These are phyloP conservation scores for Chenopodium formosanum DNA, from an alignment of 148 eudicot genomes.

Conservation along the genomic window DNA sequence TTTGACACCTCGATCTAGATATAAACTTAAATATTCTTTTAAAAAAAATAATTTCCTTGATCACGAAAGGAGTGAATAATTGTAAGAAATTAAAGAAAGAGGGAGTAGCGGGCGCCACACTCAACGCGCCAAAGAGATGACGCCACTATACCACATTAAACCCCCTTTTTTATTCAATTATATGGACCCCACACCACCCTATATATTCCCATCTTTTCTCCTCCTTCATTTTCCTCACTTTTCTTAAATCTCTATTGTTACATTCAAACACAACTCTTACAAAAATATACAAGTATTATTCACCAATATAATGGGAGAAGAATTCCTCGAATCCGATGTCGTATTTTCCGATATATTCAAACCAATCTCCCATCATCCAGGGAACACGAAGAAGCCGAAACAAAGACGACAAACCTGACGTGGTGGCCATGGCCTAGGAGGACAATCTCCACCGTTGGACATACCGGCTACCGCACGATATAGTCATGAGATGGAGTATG, in stretches of 20 bases:
- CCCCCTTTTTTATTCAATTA: neutral
- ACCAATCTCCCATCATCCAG: neutral
- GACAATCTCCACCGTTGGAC: constrained; percentile 21
- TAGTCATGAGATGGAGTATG: constrained; percentile 14
- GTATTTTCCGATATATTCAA: constrained; percentile 24
- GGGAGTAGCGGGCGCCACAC: neutral
- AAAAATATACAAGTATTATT: too few relatives aligned
- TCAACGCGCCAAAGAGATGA: constrained; percentile 25
- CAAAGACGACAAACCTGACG: neutral
- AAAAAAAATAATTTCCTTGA: too few relatives aligned
- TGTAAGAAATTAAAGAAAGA: too few relatives aligned
- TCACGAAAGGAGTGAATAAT: too few relatives aligned
- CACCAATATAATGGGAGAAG: constrained; percentile 30
- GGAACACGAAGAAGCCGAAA: neutral
- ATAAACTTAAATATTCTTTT: too few relatives aligned
- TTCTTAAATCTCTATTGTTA: neutral
- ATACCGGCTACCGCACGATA: constrained; percentile 22
- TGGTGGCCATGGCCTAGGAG: too few relatives aligned
- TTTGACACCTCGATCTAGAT: too few relatives aligned
- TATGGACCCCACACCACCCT: neutral
- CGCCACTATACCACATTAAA: constrained; percentile 23
- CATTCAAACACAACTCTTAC: neutral
- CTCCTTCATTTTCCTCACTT: neutral
- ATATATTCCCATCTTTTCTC: neutral
- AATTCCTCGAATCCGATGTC: constrained; percentile 41